Evolutionary conservation across 352 stramenopile species (phyloP), one percentile per base, ranked within the genome.

Genomic region (Pythium biforme): DNA sequence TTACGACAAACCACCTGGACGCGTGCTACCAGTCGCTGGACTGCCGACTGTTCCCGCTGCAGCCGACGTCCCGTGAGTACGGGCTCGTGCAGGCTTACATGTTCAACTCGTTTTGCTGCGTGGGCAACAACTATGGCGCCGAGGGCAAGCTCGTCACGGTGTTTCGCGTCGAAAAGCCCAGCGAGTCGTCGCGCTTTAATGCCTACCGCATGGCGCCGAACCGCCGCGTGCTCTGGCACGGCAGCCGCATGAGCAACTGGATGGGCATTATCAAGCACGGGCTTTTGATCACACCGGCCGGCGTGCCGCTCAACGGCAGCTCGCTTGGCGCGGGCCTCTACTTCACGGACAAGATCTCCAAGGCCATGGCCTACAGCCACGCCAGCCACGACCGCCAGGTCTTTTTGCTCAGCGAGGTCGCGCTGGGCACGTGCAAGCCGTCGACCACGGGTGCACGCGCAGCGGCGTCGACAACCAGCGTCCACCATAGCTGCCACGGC

Each of bases 271-370:
- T 97, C 50, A 76, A 71, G 31, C 74, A 92, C 55, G 89, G 89
- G 6, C 66, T 97, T 33, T 74, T 83, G 4, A 94, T 96, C 56
- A 87, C 83, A 17, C 88, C 88, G 12, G 70, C 83, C 9, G 83
- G 92, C 19, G 87, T 93, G 15, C 73, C 79, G 6, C 81, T 71
- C 39, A 89, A 89, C 50, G 89, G 88, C 26, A 83, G 80, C 34
- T 86, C 78, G 29, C 95, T 94, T 56, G 88, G 87, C 33, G 90
- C 89, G 50, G 88, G 89, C 25, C 56, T 97, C 9, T 97, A 96
- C 61, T 96, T 95, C 64, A 90, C 88, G 12, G 89, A 96, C 62
- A 92, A 90, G 68, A 80, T 88, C 60, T 88, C 83, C 17, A 88
- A 88, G 50, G 81, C 82, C 9, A 77, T 87, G 64, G 70, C 72